Base-by-base conservation (phyloP, 208 protist species). In the Acanthamoeba royreba region DNA sequence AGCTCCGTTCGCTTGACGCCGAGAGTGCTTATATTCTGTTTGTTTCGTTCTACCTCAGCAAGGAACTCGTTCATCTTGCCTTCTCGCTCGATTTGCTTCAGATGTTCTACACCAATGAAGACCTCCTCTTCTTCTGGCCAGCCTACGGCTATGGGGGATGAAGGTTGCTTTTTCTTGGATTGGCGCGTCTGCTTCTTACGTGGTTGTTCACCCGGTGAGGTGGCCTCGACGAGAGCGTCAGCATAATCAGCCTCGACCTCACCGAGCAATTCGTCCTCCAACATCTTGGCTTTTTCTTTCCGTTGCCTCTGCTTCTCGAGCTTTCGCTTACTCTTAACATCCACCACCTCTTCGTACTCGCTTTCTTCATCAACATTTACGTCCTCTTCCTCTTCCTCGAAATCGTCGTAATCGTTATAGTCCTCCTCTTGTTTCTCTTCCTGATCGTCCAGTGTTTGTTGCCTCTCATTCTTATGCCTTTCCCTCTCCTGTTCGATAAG, bases 251-350 rank as follows among this genome's bases (percentile, higher is more conserved):
- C n/a, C 43, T 85, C 74, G 31, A 85, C 43, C 74, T 85, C 74
- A 45, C 74, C 74, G 25, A 85, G 74, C 74, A 85, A 45, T 45
- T 85, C 74, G 43, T 85, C 74, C 25, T 85, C 74, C 43, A 85
- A 45, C 74, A 85, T 85, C 74, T 53, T 85, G 43, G 53, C 74
- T 45, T 85, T 85, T 28, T 85, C 74, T 45, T 85, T 85, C 74
- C 74, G 40, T 31, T 85, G 4, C 74, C 53, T 85, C 42, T 35
- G 74, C 74, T 85, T 85, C 22, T 85, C 74, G 43, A 85, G 74
- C 38, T 35, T 47, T 19, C 74, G 74, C 74, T 53, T 47, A 28
- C 7, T 45, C 74, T 35, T 25, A n/a, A 53, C 74, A 28, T 22
- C 69, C 43, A 4, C 25, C n/a, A 19, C 43, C 25, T 85, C 74